phyloP scores from a whole-genome alignment of 768 basidiomycete species.

The Candolleomyces eurysporus region DNA sequence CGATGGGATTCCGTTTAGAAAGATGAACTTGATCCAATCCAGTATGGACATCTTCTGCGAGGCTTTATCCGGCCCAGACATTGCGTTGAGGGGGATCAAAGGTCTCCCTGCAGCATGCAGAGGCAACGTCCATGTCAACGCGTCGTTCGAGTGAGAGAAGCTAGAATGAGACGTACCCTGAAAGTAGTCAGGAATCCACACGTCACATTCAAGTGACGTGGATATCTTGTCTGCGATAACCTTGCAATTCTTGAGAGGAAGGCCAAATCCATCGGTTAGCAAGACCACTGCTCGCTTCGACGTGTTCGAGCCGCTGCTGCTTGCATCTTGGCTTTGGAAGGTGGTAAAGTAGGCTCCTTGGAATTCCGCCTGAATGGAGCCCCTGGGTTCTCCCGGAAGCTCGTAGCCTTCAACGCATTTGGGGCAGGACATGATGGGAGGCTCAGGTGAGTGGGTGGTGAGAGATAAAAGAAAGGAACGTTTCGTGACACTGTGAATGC shows the following conservation, averaged over 20 bases:
- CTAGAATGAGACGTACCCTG: slow-evolving; percentile 31
- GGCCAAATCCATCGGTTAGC: slow-evolving; percentile 57
- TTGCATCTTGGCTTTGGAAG: slow-evolving; percentile 15
- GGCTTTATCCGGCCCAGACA: slow-evolving; percentile 27
- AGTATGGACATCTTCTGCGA: slow-evolving; percentile 30
- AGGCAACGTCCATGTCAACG: not conserved
- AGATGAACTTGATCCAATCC: slow-evolving; percentile 30
- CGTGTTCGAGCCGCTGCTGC: not conserved
- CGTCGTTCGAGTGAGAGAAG: too few relatives aligned
- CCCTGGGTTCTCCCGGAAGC: slow-evolving; percentile 45
- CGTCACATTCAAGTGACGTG: slow-evolving; percentile 50
- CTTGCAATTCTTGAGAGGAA: slow-evolving; percentile 50
- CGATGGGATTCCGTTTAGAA: slow-evolving; percentile 16
- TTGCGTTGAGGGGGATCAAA: not conserved
- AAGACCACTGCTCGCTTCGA: slow-evolving; percentile 43
- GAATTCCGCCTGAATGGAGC: slow-evolving; percentile 32
- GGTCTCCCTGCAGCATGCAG: not conserved
- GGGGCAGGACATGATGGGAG: slow-evolving; percentile 16
- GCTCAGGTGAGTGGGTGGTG: too few relatives aligned
- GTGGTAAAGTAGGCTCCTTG: slow-evolving; percentile 41
- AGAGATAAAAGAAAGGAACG: too few relatives aligned
- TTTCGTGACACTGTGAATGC: too few relatives aligned
- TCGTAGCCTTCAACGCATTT: slow-evolving; percentile 41
- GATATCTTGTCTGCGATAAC: slow-evolving; percentile 57
- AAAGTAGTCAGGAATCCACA: slow-evolving; percentile 65